Percentiles rank a stretch among this genome's conserved stretches.
These are phyloP conservation scores for Periconia sp. DNA, from an alignment of 2,329 filamentous ascomycete species.

Conservation along the genomic window DNA sequence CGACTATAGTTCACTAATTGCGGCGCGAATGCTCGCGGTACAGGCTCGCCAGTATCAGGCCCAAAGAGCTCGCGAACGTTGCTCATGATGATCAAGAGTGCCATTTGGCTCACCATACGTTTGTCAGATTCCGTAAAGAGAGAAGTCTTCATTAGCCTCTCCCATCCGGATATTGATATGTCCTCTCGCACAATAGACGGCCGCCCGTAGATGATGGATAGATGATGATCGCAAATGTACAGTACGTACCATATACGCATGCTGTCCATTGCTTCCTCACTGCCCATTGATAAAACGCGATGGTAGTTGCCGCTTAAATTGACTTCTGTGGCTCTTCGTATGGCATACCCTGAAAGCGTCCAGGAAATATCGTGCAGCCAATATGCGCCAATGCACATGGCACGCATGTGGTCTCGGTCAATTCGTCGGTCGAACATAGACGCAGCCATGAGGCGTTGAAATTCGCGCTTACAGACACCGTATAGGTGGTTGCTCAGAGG, in stretches of 20 bases:
- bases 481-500: constrained; percentile 60
- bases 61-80: constrained; percentile 63
- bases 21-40: constrained; percentile 58
- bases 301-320: constrained; percentile 54
- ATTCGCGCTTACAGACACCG: constrained; percentile 62
- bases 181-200: constrained; percentile 66
- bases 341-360: constrained; percentile 64
- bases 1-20: constrained; percentile 53
- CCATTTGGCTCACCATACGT: constrained; percentile 64
- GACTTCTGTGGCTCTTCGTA: constrained; percentile 57
- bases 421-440: constrained; percentile 66
- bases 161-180: constrained; percentile 62
- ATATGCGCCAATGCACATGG: constrained; percentile 66
- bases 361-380: constrained; percentile 69
- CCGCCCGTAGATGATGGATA: constrained; percentile 66
- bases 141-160: constrained; percentile 60
- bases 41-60: constrained; percentile 58
- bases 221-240: constrained; percentile 71
- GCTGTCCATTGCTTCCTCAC: constrained; percentile 57
- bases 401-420: constrained; percentile 63
- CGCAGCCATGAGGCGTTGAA: constrained; percentile 61
- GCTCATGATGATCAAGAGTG: constrained; percentile 63
- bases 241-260: constrained; percentile 64
- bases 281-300: constrained; percentile 46
- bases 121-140: constrained; percentile 62